Conservation (phyloP, 139 green algal genomes). For the Chara braunii region DNA sequence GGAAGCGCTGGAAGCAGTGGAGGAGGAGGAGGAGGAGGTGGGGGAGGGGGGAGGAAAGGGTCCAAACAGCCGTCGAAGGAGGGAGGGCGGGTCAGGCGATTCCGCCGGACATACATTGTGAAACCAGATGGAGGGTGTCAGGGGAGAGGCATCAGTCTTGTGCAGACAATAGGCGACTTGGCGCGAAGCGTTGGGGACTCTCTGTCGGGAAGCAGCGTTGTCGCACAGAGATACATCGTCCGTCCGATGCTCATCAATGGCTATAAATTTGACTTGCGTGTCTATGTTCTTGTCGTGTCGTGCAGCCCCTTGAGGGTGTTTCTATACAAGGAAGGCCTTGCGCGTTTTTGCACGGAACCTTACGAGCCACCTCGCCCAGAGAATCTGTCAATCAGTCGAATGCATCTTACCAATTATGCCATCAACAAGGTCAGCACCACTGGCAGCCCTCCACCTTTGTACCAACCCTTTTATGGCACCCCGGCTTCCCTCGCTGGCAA, state of each 20-base stretch:
- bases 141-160: constrained; percentile 53
- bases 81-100: too few relatives aligned
- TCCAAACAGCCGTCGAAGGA: too few relatives aligned
- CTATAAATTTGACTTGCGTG: constrained; percentile 62
- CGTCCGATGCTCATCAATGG: constrained; percentile 54
- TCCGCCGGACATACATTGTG: constrained; percentile 70
- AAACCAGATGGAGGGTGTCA: constrained; percentile 75
- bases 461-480: too few relatives aligned
- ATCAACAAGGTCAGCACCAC: constrained; percentile 53
- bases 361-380: constrained; percentile 50
- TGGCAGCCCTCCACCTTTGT: too few relatives aligned
- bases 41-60: too few relatives aligned
- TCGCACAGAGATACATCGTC: constrained; percentile 51
- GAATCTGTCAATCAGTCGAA: constrained; percentile 52
- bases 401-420: constrained; percentile 72
- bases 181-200: constrained; percentile 24
- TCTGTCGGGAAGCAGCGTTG: constrained; percentile 1
- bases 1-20: too few relatives aligned
- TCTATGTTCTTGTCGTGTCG: constrained; percentile 57
- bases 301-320: constrained; percentile 61
- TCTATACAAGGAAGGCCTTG: constrained; percentile 61
- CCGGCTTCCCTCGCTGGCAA: too few relatives aligned
- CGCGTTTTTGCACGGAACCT: constrained; percentile 54
- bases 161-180: constrained; percentile 51
- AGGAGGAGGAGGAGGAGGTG: too few relatives aligned